Evolutionary conservation across 2,329 filamentous ascomycete species (phyloP).

Genomic region (Colletotrichum sp.): DNA sequence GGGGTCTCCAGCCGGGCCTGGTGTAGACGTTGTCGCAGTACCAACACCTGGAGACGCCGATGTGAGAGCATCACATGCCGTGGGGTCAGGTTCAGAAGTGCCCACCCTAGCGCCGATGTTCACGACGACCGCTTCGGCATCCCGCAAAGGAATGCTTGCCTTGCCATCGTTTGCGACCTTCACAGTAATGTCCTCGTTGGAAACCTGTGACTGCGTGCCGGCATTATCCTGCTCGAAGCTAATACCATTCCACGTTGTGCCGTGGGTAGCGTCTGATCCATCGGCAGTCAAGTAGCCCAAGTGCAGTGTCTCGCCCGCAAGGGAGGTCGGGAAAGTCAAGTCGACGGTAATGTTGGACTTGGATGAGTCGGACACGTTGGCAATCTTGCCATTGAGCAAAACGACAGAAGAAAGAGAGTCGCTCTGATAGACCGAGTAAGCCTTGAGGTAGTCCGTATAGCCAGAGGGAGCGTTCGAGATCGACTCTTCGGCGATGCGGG

Average conservation of each 20-base stretch:
- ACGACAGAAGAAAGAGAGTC: slow-evolving; percentile 8
- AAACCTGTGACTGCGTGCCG: neutral
- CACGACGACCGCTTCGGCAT: slow-evolving; percentile 10
- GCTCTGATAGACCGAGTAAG: slow-evolving; percentile 10
- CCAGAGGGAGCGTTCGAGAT: neutral
- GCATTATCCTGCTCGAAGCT: slow-evolving; percentile 16
- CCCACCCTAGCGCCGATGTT: slow-evolving; percentile 9
- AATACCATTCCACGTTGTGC: slow-evolving; percentile 15
- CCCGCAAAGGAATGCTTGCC: slow-evolving; percentile 9
- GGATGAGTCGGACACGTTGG: slow-evolving; percentile 7
- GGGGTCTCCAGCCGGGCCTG: slow-evolving; percentile 1
- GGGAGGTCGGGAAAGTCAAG: neutral
- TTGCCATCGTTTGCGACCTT: neutral
- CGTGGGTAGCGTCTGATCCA: slow-evolving; percentile 12
- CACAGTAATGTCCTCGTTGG: slow-evolving; percentile 7
- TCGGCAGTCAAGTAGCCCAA: slow-evolving; percentile 13
- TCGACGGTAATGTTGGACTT: slow-evolving; percentile 7
- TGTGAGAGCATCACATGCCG: slow-evolving; percentile 4
- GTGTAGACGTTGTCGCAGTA: neutral
- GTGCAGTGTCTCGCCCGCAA: slow-evolving; percentile 7
- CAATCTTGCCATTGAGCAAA: slow-evolving; percentile 16
- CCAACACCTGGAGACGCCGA: neutral
- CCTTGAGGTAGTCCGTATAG: slow-evolving; percentile 11
- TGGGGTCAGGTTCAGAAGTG: neutral
- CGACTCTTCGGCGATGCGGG: slow-evolving; percentile 5